phyloP scores from a whole-genome alignment of 1,284 basidiomycete species.

The Cystobasidiaceae sp. region DNA sequence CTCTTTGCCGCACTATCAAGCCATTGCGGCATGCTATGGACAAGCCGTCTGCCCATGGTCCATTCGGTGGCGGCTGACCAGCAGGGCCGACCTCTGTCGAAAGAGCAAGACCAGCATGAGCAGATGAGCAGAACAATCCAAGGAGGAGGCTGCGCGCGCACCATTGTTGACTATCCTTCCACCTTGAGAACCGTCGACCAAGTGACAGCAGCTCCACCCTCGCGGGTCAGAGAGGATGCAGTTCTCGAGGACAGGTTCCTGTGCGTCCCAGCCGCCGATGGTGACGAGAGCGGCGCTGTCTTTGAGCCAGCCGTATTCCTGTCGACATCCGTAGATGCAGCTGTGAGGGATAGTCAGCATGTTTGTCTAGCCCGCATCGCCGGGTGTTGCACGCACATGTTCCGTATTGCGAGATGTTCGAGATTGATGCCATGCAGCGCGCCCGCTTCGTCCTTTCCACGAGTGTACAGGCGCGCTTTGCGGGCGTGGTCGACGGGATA shows the following conservation, averaged over 20 bases:
- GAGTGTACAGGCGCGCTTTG: constrained; percentile 38
- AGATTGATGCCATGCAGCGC: constrained; percentile 37
- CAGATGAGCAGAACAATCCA: constrained; percentile 2
- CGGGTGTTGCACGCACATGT: constrained; percentile 32
- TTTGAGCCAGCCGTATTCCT: constrained; percentile 37
- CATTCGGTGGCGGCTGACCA: too few species aligned
- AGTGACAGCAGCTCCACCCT: constrained; percentile 39
- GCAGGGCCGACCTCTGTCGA: too few species aligned
- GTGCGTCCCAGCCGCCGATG: constrained; percentile 37
- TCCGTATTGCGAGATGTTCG: constrained; percentile 29
- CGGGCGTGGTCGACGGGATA: constrained; percentile 36
- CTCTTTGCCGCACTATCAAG: constrained; percentile 15
- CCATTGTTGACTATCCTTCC: background rate
- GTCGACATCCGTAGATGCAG: constrained; percentile 25
- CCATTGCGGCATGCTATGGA: constrained; percentile 37
- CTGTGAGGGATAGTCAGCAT: background rate
- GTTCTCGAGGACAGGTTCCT: constrained; percentile 36
- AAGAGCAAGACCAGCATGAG: constrained; percentile 35
- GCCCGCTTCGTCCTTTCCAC: constrained; percentile 36
- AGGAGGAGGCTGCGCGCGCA: background rate
- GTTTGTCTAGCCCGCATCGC: too few species aligned
- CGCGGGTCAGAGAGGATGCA: constrained; percentile 41
- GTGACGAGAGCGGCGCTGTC: constrained; percentile 37
- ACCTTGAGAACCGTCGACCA: constrained; percentile 2
- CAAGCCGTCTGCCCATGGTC: too few species aligned